Conservation (phyloP, 257 asterid genomes). For the Primulina tabacum region DNA sequence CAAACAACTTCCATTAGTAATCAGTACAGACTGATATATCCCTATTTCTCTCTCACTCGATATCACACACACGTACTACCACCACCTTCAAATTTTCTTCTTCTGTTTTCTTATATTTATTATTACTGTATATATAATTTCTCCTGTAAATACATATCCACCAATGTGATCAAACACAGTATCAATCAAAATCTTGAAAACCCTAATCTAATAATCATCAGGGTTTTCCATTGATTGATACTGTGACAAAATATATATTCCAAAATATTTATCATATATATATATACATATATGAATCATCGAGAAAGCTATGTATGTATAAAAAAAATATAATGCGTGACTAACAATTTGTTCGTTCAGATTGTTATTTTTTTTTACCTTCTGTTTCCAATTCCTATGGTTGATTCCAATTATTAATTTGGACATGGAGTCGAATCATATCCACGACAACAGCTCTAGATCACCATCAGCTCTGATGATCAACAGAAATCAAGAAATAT, state of each 20-base stretch:
- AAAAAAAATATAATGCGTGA: conserved; percentile 21
- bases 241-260: conserved; percentile 29
- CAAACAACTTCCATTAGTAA: not conserved
- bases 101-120: not conserved
- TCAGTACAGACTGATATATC: too few relatives aligned
- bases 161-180: conserved; percentile 34
- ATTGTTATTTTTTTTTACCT: too few relatives aligned
- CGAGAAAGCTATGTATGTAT: not conserved
- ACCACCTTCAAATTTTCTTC: not conserved
- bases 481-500: not conserved
- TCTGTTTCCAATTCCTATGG: not conserved
- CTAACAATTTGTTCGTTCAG: conserved; percentile 2
- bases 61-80: not conserved
- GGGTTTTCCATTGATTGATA: conserved; percentile 59
- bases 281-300: not conserved
- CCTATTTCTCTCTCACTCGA: not conserved
- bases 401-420: too few relatives aligned
- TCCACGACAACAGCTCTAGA: not conserved
- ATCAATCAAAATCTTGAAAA: conserved; percentile 46
- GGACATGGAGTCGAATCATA: not conserved
- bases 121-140: not conserved
- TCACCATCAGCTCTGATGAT: not conserved
- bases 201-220: conserved; percentile 31
- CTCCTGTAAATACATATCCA: conserved; percentile 12
- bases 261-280: conserved; percentile 3